phyloP scores from a whole-genome alignment of 345 rosid genomes.

The Murraya paniculata region DNA sequence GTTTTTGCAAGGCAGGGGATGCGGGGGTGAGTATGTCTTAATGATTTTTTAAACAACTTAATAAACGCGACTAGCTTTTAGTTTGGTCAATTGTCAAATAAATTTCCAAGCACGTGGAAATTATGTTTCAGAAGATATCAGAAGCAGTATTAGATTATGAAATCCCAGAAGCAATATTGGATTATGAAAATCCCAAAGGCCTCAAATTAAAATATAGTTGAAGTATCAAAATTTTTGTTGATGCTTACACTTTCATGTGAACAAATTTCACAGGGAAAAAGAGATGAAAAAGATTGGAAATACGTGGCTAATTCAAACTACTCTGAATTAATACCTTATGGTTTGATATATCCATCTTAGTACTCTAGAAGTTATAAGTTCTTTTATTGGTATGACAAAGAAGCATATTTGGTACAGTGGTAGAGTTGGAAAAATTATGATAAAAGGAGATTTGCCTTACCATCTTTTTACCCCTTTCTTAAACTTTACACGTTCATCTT shows the following conservation, averaged over 20 bases:
- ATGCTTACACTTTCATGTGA: not conserved
- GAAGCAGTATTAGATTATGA: not conserved
- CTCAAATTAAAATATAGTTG: not conserved
- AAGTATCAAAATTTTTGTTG: not conserved
- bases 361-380: not conserved
- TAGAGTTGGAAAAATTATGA: not conserved
- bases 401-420: not conserved
- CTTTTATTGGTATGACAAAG: not conserved
- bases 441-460: not conserved
- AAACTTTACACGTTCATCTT: not conserved
- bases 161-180: not conserved
- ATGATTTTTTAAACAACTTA: not conserved
- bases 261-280: not conserved
- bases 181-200: not conserved
- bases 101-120: not conserved
- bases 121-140: not conserved
- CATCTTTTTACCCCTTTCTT: not conserved
- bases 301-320: not conserved
- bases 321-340: not conserved
- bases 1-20: not conserved
- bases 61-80: not conserved
- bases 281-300: not conserved
- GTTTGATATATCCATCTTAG: not conserved
- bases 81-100: not conserved
- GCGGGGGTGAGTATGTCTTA: not conserved